Conservation (phyloP, 768 basidiomycete species). For the Boletus subcaerulescens region DNA sequence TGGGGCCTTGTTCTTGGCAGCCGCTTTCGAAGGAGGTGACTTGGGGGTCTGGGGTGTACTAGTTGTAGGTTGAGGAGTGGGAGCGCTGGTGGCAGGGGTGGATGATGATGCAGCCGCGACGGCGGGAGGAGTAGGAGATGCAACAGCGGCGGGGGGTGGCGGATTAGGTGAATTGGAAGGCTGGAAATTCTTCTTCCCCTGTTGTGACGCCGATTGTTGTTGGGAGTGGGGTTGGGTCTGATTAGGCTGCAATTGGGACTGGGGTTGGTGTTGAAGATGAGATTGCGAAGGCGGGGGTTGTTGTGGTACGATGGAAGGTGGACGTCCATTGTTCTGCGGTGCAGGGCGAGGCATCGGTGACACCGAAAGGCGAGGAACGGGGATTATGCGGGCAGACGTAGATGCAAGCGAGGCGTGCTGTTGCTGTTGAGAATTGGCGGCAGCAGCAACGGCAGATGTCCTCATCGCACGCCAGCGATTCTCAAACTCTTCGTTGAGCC, state of each 20-base stretch:
- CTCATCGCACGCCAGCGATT: slow-evolving; percentile 28
- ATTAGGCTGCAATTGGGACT: slow-evolving; percentile 7
- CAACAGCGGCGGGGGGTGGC: slow-evolving; percentile 8
- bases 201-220: slow-evolving; percentile 3
- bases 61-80: slow-evolving; percentile 38
- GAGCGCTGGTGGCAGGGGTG: slow-evolving; percentile 49
- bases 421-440: slow-evolving; percentile 5
- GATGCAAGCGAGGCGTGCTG: slow-evolving; percentile 2
- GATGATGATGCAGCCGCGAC: slow-evolving; percentile 37
- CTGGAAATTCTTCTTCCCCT: slow-evolving; percentile 17
- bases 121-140: slow-evolving; percentile 44
- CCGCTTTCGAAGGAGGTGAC: slow-evolving; percentile 61
- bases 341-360: slow-evolving; percentile 21
- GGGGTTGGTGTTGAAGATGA: slow-evolving; percentile 1
- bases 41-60: slow-evolving; percentile 67
- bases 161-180: slow-evolving; percentile 20
- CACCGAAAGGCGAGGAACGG: slow-evolving; percentile 11
- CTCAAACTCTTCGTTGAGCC: slow-evolving; percentile 41
- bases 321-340: slow-evolving; percentile 27
- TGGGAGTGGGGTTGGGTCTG: slow-evolving; percentile 8
- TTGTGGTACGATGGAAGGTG: slow-evolving; percentile 26
- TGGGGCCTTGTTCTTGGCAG: slow-evolving; percentile 43
- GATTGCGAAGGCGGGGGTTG: slow-evolving; percentile 9
- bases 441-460: slow-evolving; percentile 3
- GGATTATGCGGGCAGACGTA: not conserved